Evolutionary conservation across 2,329 filamentous ascomycete genomes (phyloP).

Genomic region (Colletotrichum sp.): DNA sequence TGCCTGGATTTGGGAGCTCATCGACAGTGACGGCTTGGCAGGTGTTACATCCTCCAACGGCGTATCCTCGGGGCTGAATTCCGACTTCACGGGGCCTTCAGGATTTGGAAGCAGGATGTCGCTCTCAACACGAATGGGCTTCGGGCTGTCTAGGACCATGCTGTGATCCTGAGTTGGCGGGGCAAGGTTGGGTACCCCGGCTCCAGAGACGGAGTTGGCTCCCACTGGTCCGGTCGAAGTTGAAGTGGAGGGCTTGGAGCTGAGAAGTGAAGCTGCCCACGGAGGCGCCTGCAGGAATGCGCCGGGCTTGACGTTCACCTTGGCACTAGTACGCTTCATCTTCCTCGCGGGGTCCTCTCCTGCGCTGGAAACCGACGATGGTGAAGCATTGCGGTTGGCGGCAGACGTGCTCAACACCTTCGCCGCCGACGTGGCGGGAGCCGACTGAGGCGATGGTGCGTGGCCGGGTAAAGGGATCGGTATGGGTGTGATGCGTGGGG

Average conservation of each 20-base stretch:
- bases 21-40: neutral
- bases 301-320: neutral
- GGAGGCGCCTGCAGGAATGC: neutral
- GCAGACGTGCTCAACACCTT: neutral
- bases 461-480: neutral
- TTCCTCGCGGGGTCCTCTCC: conserved; percentile 1
- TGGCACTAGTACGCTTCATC: conserved; percentile 11
- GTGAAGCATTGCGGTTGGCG: neutral
- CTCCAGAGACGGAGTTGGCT: neutral
- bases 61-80: neutral
- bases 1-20: conserved; percentile 27
- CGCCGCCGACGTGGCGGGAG: neutral
- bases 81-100: neutral
- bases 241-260: neutral
- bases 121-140: conserved; percentile 25
- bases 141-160: neutral
- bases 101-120: conserved; percentile 17
- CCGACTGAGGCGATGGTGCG: neutral
- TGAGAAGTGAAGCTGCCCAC: conserved; percentile 3
- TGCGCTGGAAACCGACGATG: neutral
- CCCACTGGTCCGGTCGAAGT: neutral
- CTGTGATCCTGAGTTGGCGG: neutral
- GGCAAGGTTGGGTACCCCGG: no score
- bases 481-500: neutral
- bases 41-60: neutral